Evolutionary conservation across 345 rosid species (phyloP), one percentile per base, ranked within the genome.

Genomic region (Salix caprea): DNA sequence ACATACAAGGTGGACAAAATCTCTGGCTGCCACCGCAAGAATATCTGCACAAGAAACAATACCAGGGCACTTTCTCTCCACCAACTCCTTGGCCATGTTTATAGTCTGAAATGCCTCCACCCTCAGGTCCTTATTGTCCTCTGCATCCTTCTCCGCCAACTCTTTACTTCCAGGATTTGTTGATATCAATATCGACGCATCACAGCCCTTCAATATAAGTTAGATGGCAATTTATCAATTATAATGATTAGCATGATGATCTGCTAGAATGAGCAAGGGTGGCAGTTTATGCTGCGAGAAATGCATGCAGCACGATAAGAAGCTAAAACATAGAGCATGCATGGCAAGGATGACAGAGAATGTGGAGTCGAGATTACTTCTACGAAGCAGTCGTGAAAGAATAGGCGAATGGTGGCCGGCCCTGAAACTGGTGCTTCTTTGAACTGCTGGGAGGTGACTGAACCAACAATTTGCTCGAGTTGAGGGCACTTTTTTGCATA

Each of bases 331-430:
- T 3, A 58, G 4, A 58, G 61, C 67, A 70, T 75, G 81, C 73
- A 66, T 67, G 79, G 42, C 72, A 71, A 44, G 34, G 12, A 32
- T 28, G 4, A 66, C 50, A 15, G 15, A 4, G 15, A 24, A 28
- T 16, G 67, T 15, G 61, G 12, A 65, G 4, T 65, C 42, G 10
- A 58, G n/a, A 26, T 79, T 76, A 94, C 97, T 79, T 90, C 91
- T 32, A 94, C 90, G 69, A 94, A 94, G 89, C 98, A 94, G 87
- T 94, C 98, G 19, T 94, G 98, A 88, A 94, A 94, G 88, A 92
- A 90, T 68, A 94, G 92, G 37, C 94, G 94, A 70, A 94, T 88
- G 58, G 98, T 91, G 84, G 98, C 97, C 2, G 98, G 91, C 13
- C 87, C 94, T 0, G 98, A 86, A 77, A 91, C 85, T 0, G 97